Percentiles rank a stretch among this genome's conserved stretches.
phyloP scores from a whole-genome alignment of 2,329 filamentous ascomycete species.

The Aspergillus sp. region DNA sequence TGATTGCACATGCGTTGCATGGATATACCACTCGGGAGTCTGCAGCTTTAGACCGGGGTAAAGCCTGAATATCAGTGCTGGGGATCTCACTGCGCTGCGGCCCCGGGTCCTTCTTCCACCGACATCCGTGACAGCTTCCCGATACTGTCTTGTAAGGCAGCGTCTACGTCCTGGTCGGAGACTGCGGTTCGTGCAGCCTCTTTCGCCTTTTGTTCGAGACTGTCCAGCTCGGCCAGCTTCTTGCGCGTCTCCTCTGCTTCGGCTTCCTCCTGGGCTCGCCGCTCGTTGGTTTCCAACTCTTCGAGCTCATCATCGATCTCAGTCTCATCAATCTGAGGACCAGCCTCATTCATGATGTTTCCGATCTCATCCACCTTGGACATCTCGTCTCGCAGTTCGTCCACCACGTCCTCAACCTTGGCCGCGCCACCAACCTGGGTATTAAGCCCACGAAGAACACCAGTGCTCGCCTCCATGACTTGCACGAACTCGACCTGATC shows the following conservation, averaged over 20 bases:
- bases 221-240: conserved; percentile 50
- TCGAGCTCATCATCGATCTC: conserved; percentile 89
- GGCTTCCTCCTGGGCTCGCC: conserved; percentile 47
- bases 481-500: conserved; percentile 81
- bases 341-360: conserved; percentile 68
- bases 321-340: conserved; percentile 65
- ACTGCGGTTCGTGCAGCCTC: conserved; percentile 35
- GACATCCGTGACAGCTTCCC: conserved; percentile 42
- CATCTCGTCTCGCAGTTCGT: conserved; percentile 76
- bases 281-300: conserved; percentile 64
- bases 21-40: not conserved
- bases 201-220: conserved; percentile 41
- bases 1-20: too few relatives aligned
- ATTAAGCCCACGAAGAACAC: conserved; percentile 71
- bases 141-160: conserved; percentile 38
- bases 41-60: not conserved
- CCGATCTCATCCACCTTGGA: conserved; percentile 78
- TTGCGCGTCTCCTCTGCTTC: conserved; percentile 50
- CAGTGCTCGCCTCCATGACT: conserved; percentile 76
- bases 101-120: conserved; percentile 32
- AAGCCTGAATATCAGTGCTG: not conserved
- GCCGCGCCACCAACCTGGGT: conserved; percentile 73
- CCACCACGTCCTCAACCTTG: conserved; percentile 72
- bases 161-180: conserved; percentile 27
- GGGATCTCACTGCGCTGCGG: conserved; percentile 18